phyloP scores from a whole-genome alignment of 176 grass and related monocot species.

The Eleusine coracana region DNA sequence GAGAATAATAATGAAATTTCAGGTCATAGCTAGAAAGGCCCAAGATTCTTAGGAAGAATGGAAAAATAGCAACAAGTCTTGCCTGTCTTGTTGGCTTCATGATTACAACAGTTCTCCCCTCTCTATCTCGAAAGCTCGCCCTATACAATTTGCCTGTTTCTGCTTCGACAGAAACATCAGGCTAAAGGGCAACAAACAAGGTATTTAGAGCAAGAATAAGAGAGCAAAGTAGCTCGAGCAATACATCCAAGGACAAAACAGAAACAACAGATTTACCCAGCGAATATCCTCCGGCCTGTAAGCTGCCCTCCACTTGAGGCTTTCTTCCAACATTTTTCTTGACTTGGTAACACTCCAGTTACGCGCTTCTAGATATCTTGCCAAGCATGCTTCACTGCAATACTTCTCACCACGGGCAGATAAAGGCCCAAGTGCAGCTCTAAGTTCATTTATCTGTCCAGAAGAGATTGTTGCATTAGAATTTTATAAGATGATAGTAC shows the following conservation, averaged over 20 bases:
- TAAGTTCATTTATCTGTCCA: conserved; percentile 73
- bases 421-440: conserved; percentile 60
- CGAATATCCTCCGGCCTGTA: conserved; percentile 76
- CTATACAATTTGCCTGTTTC: conserved; percentile 88
- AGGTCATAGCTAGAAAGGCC: neutral
- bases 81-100: conserved; percentile 80
- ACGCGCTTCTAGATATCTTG: conserved; percentile 77
- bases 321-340: conserved; percentile 89
- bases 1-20: neutral
- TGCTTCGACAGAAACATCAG: conserved; percentile 64
- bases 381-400: conserved; percentile 59
- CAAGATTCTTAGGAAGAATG: neutral
- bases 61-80: conserved; percentile 10
- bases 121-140: conserved; percentile 73
- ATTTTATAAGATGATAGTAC: neutral
- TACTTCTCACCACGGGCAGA: conserved; percentile 50
- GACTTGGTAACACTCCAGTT: conserved; percentile 74
- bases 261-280: conserved; percentile 52
- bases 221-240: neutral
- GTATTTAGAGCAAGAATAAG: neutral
- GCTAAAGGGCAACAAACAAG: conserved; percentile 40
- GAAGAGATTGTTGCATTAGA: conserved; percentile 27
- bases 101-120: conserved; percentile 68
- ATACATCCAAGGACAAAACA: neutral
- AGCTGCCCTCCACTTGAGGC: conserved; percentile 73